Base-by-base conservation (phyloP, 2,329 filamentous ascomycete species). In the Hypoxylon sp. region DNA sequence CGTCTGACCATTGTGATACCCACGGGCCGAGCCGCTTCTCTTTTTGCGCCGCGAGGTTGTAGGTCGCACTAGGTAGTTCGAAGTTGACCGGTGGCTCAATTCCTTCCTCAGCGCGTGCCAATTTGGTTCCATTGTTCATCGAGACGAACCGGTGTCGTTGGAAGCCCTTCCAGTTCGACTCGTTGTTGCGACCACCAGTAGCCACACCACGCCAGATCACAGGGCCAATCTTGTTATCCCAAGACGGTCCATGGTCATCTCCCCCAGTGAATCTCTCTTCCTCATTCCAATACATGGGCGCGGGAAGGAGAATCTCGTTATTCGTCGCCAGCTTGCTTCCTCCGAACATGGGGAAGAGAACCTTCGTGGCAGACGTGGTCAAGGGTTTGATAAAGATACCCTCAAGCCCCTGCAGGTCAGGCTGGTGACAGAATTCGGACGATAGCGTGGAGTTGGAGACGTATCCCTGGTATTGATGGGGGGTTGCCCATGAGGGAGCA, bases 111-210 rank as follows among this genome's bases (percentile, higher is more conserved):
- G 86, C 86, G 5, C 78, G 75, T 5, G 75, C 74, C 3, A 92
- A 82, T 63, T 83, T 85, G 6, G 90, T 91, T 10, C 83, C 86
- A 72, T 94, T 94, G 74, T 90, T 86, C 89, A 94, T 91, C 50
- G 88, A 84, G 1, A 93, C 86, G 75, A 94, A 92, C 1, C 92
- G 90, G 75, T 94, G 92, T 3, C 92, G 88, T 70, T 94, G 91
- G 74, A 93, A 94, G 0, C 88, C 86, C 10, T 83, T 86, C 92
- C 92, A 94, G 73, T 90, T 93, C 29, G 84, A 72, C 77, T 83
- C 74, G 71, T 83, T 80, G 71, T 91, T 89, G 42, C 80, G 80
- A 1, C 90, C 90, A 2, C 90, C 90, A 1, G 90, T 91, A 1
- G 89, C 90, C 8, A 91, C 88, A 35, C 90, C 90, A 33, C 90